Percentiles rank a stretch among this genome's conserved stretches.
phyloP scores from a whole-genome alignment of 2,329 filamentous ascomycete genomes.

The Fusarium sulawesiense region DNA sequence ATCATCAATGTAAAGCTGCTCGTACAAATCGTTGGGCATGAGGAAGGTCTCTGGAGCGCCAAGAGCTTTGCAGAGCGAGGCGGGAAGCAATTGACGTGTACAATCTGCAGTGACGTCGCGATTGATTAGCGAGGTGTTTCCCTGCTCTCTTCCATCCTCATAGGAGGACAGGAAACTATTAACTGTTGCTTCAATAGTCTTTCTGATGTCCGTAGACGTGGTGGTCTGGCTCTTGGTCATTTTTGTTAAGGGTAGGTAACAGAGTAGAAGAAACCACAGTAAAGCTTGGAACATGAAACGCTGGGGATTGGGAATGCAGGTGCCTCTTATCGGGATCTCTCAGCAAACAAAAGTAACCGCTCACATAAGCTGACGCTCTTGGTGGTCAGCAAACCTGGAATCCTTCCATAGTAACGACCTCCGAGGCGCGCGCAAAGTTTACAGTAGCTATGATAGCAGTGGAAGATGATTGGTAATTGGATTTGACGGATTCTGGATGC shows the following conservation, averaged over 20 bases:
- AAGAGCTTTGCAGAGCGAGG: constrained; percentile 11
- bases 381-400: not conserved
- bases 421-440: not conserved
- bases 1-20: constrained; percentile 14
- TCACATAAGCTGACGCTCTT: constrained; percentile 4
- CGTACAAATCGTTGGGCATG: constrained; percentile 25
- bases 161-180: constrained; percentile 21
- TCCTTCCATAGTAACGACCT: not conserved
- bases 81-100: constrained; percentile 26
- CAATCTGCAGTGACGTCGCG: constrained; percentile 23
- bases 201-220: constrained; percentile 14
- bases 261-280: fast-evolving
- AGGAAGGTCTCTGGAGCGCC: constrained; percentile 2
- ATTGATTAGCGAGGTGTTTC: constrained; percentile 17
- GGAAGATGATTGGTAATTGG: no score
- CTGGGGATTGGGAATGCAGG: not conserved
- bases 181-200: constrained; percentile 21
- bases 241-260: no score
- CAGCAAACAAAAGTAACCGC: not conserved
- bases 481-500: no score
- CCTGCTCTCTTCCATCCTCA: constrained; percentile 20
- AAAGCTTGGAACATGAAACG: fast-evolving
- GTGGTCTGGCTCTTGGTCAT: not conserved
- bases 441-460: no score
- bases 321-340: not conserved